phyloP scores from a whole-genome alignment of 441 rosid species.

The Populus trichocarpa region DNA sequence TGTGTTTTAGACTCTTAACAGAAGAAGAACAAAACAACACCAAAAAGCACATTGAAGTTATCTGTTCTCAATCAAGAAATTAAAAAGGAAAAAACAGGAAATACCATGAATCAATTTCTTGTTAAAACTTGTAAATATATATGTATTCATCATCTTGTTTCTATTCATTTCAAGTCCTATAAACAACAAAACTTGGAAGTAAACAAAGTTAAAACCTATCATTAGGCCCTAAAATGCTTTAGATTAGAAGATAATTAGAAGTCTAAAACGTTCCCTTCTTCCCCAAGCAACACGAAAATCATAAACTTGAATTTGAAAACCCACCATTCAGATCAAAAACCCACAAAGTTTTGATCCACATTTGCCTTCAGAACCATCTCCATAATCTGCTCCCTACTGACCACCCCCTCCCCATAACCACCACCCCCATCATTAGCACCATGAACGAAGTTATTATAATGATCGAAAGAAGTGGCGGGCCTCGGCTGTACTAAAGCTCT shows the following conservation, averaged over 20 bases:
- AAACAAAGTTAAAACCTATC: background rate
- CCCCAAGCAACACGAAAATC: background rate
- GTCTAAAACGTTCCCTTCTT: background rate
- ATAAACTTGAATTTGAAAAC: background rate
- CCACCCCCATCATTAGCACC: background rate
- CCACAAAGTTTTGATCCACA: background rate
- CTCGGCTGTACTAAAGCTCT: background rate
- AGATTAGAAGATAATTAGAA: background rate
- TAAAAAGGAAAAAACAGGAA: no score
- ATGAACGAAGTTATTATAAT: background rate
- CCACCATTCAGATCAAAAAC: background rate
- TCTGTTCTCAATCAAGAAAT: no score
- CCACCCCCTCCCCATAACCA: background rate
- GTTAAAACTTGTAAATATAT: no score
- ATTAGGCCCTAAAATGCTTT: background rate
- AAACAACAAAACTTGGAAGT: background rate
- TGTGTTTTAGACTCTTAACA: no score
- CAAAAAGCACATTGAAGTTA: no score
- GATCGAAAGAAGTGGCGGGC: background rate
- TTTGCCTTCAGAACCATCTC: background rate
- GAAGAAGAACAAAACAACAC: no score
- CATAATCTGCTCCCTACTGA: background rate
- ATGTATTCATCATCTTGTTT: background rate
- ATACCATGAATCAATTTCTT: no score
- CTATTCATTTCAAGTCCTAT: background rate